These are phyloP conservation scores for Mollisiaceae sp. DNA, from an alignment of 2,329 filamentous ascomycete species.

Conservation along the genomic window DNA sequence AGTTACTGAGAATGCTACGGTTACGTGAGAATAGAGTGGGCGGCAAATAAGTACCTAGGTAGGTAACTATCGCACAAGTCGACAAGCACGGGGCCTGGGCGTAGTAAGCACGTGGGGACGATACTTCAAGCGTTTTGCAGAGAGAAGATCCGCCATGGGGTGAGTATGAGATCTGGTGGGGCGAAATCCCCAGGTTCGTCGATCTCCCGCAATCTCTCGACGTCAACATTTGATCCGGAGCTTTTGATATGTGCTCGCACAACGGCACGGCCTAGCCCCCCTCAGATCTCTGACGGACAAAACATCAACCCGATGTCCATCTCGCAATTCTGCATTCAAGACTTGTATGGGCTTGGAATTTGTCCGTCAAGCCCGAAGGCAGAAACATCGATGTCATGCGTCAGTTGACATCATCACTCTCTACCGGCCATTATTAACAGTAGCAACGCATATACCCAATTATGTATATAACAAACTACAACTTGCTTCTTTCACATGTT, in stretches of 20 bases:
- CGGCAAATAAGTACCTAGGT: neutral
- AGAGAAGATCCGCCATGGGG: neutral
- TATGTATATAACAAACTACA: neutral
- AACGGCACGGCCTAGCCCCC: neutral
- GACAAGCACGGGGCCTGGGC: too few relatives aligned
- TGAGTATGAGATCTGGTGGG: neutral
- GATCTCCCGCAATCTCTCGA: constrained; percentile 4
- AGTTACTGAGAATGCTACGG: neutral
- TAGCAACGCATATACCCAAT: neutral
- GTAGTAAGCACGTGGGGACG: neutral
- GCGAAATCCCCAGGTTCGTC: neutral
- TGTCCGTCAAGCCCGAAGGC: constrained; percentile 9
- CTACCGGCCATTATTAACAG: neutral
- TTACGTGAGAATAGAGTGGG: neutral
- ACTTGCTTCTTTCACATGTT: neutral
- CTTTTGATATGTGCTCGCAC: neutral
- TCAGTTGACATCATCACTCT: constrained; percentile 17
- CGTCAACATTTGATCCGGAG: constrained; percentile 7
- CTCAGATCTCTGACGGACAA: neutral
- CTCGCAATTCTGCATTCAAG: neutral
- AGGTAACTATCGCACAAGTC: too few relatives aligned
- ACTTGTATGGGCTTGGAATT: neutral
- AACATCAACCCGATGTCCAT: neutral
- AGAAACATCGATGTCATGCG: constrained; percentile 15
- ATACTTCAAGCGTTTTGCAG: neutral